These are phyloP conservation scores for Rhododendron molle DNA, from an alignment of 148 eudicot genomes.

Conservation along the genomic window DNA sequence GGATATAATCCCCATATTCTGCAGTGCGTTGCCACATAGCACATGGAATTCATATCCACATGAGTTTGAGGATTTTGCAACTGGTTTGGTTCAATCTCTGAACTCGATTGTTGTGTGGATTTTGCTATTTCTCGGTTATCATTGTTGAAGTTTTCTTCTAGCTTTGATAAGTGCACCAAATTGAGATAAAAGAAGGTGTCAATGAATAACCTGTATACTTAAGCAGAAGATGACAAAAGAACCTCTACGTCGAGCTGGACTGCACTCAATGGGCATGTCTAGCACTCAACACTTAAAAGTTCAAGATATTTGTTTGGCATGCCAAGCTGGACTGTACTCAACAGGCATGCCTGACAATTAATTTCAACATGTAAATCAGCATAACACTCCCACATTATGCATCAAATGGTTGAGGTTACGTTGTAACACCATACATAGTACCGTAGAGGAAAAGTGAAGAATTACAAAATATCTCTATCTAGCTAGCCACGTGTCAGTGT, in stretches of 20 bases:
- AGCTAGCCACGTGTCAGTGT: neutral
- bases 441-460: neutral
- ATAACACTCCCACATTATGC: neutral
- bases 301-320: neutral
- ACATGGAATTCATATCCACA: conserved; percentile 93
- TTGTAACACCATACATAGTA: neutral
- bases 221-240: neutral
- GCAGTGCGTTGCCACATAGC: conserved; percentile 79
- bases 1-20: conserved; percentile 90
- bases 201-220: neutral
- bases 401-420: neutral
- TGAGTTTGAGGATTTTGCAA: conserved; percentile 93
- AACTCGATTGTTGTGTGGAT: neutral
- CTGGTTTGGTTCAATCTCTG: conserved; percentile 49
- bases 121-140: neutral
- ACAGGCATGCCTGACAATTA: neutral
- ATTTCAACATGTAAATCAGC: neutral
- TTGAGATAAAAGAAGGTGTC: neutral
- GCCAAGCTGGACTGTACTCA: neutral
- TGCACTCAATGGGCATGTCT: neutral
- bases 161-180: neutral
- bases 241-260: neutral
- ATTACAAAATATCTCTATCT: neutral
- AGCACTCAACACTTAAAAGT: neutral
- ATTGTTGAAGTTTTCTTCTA: neutral